Conservation (phyloP, 495 filamentous ascomycete genomes). For the Penicillium paradoxum region DNA sequence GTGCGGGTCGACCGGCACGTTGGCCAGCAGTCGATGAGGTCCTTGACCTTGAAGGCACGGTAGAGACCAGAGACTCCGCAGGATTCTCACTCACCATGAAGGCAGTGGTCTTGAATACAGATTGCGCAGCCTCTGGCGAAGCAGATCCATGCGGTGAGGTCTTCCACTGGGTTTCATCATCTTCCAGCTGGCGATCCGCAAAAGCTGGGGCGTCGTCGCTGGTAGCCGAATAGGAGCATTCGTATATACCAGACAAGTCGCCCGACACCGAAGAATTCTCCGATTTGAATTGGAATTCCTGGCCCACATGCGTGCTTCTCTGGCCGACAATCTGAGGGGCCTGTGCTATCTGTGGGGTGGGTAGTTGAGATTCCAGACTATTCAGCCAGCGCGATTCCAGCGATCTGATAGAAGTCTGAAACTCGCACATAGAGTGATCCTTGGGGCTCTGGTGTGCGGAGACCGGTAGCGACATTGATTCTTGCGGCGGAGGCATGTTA, state of each 20-base stretch:
- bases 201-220: constrained; percentile 32
- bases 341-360: constrained; percentile 28
- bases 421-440: constrained; percentile 18
- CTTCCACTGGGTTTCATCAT: constrained; percentile 32
- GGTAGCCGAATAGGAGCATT: constrained; percentile 36
- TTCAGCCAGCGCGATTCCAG: constrained; percentile 39
- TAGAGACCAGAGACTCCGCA: constrained; percentile 28
- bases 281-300: constrained; percentile 40
- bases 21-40: constrained; percentile 24
- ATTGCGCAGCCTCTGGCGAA: constrained; percentile 24
- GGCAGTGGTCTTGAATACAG: constrained; percentile 28
- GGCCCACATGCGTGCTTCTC: constrained; percentile 18
- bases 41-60: constrained; percentile 26
- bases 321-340: constrained; percentile 20
- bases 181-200: constrained; percentile 30
- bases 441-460: constrained; percentile 24
- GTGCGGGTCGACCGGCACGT: constrained; percentile 25
- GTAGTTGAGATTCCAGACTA: constrained; percentile 34
- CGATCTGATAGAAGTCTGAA: constrained; percentile 29
- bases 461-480: constrained; percentile 20
- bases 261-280: constrained; percentile 40
- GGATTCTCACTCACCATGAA: constrained; percentile 40
- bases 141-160: constrained; percentile 22
- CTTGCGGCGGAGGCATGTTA: constrained; percentile 17
- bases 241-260: constrained; percentile 32